Percentiles rank a stretch among this genome's conserved stretches.
phyloP scores from a whole-genome alignment of 495 filamentous ascomycete genomes.

The Xanthoparmelia taractica region DNA sequence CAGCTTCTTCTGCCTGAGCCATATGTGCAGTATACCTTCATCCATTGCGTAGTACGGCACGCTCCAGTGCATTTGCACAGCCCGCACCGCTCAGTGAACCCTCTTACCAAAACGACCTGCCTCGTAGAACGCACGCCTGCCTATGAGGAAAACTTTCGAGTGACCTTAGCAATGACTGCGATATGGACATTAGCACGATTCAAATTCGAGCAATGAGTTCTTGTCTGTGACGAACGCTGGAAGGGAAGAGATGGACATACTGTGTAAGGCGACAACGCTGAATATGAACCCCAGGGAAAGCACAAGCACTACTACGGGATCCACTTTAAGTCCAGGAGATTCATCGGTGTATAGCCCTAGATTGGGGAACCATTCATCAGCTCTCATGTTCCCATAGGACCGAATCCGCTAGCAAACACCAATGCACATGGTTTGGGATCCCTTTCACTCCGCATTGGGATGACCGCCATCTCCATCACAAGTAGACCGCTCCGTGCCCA shows the following conservation, averaged over 20 bases:
- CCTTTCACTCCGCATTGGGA: background rate
- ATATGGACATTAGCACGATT: background rate
- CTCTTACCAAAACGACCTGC: background rate
- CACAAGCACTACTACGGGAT: conserved; percentile 92
- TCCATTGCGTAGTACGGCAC: background rate
- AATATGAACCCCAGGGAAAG: conserved; percentile 96
- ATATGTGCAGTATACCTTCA: background rate
- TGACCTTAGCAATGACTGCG: conserved; percentile 92
- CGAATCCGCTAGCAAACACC: background rate
- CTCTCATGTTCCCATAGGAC: background rate
- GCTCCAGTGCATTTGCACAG: background rate
- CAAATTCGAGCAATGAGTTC: background rate
- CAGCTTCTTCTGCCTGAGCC: background rate
- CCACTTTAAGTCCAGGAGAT: conserved; percentile 89
- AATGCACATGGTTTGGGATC: background rate
- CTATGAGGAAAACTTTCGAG: conserved; percentile 70
- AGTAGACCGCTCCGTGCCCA: too few relatives aligned
- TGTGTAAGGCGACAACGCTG: conserved; percentile 92
- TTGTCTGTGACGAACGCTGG: background rate
- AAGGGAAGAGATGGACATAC: conserved; percentile 47
- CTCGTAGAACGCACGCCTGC: background rate
- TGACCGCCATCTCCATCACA: background rate
- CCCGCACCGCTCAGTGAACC: background rate
- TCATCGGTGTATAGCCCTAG: conserved; percentile 95
- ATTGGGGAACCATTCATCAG: conserved; percentile 19